Conservation (phyloP, 1,284 basidiomycete genomes). For the Moniliophthora roreri region DNA sequence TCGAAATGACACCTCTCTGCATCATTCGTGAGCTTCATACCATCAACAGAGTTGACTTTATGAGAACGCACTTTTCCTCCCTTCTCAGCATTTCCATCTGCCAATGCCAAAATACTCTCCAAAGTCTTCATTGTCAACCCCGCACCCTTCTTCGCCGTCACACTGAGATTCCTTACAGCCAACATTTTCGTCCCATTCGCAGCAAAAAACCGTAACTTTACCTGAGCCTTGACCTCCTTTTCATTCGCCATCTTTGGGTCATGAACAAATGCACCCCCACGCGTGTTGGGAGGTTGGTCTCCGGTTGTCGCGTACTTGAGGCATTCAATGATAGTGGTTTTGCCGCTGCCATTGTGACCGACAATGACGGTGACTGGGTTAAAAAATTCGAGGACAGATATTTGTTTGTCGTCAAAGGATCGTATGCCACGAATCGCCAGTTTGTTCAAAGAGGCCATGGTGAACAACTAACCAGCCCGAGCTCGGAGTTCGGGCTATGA, state of each 20-base stretch:
- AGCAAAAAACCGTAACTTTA: conserved; percentile 91
- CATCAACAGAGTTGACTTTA: not conserved
- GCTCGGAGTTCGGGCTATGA: too few relatives aligned
- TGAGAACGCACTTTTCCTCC: conserved; percentile 68
- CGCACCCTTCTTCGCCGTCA: conserved; percentile 87
- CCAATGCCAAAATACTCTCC: conserved; percentile 85
- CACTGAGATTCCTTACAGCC: conserved; percentile 91
- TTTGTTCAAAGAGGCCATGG: conserved; percentile 86
- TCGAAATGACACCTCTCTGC: conserved; percentile 87
- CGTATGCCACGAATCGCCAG: conserved; percentile 86
- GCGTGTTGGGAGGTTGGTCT: conserved; percentile 96
- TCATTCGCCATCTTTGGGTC: conserved; percentile 99
- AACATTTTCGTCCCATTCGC: conserved; percentile 89
- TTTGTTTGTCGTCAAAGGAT: conserved; percentile 93
- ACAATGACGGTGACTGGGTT: conserved; percentile 98
- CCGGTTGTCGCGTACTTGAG: conserved; percentile 99
- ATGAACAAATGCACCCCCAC: conserved; percentile 96
- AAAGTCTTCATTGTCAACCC: conserved; percentile 97
- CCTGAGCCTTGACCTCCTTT: conserved; percentile 98
- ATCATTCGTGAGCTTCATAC: not conserved
- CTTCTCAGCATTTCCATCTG: conserved; percentile 66
- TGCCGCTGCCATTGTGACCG: conserved; percentile 97
- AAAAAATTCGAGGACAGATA: conserved; percentile 96
- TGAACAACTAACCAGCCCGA: too few relatives aligned
- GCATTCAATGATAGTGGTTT: conserved; percentile 99